phyloP scores from a whole-genome alignment of 73 alveolate genomes.

The Paramecium bursaria region DNA sequence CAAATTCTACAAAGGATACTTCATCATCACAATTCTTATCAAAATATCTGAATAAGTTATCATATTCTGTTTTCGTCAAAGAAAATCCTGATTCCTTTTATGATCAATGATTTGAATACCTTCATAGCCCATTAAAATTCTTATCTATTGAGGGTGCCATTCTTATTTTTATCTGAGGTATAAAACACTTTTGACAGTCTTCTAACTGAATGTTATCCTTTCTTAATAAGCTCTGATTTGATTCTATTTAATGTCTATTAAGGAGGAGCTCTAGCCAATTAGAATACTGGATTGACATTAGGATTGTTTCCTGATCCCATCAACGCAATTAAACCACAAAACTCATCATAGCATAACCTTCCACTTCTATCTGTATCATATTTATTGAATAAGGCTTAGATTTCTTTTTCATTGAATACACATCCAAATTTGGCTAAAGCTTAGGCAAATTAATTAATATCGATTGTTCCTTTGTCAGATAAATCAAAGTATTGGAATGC shows the following conservation, averaged over 20 bases:
- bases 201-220: constrained; percentile 83
- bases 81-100: constrained; percentile 81
- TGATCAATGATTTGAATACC: too few species aligned
- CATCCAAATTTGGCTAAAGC: constrained; percentile 83
- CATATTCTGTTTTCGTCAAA: constrained; percentile 78
- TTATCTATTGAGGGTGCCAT: constrained; percentile 67
- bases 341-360: constrained; percentile 84
- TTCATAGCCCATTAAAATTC: constrained; percentile 85
- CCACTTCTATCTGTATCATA: constrained; percentile 80
- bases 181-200: constrained; percentile 73
- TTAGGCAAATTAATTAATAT: constrained; percentile 72
- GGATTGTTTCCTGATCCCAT: constrained; percentile 89
- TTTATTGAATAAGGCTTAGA: constrained; percentile 81
- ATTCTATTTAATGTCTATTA: constrained; percentile 73
- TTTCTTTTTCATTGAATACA: constrained; percentile 77
- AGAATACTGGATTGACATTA: constrained; percentile 85
- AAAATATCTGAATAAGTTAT: constrained; percentile 77
- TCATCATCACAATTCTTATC: constrained; percentile 77
- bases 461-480: constrained; percentile 77
- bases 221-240: constrained; percentile 69
- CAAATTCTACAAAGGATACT: constrained; percentile 67
- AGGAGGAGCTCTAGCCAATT: constrained; percentile 77
- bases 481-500: constrained; percentile 83
- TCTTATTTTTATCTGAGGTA: constrained; percentile 63
- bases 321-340: constrained; percentile 77